phyloP scores from a whole-genome alignment of 345 rosid species.

The Odontarrhena argentea region DNA sequence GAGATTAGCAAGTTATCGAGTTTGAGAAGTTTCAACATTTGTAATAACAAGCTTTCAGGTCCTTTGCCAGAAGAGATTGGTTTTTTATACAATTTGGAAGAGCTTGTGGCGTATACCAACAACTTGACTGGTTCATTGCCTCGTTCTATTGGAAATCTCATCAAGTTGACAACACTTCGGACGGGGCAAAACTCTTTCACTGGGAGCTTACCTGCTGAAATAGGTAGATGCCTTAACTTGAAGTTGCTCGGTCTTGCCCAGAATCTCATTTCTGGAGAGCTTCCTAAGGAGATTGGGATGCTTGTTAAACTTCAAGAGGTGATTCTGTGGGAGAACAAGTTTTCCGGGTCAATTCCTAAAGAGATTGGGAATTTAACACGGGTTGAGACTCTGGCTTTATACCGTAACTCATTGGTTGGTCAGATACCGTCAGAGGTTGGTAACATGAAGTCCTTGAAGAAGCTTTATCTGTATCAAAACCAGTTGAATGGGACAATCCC shows the following conservation, averaged over 20 bases:
- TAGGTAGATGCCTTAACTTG: slow-evolving; percentile 68
- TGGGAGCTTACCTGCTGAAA: slow-evolving; percentile 72
- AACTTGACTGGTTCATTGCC: slow-evolving; percentile 83
- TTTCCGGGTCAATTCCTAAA: slow-evolving; percentile 64
- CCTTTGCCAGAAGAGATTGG: slow-evolving; percentile 74
- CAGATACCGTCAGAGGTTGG: slow-evolving; percentile 72
- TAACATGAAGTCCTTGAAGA: slow-evolving; percentile 61
- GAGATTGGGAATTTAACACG: slow-evolving; percentile 73
- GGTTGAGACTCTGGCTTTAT: slow-evolving; percentile 68
- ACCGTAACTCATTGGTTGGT: slow-evolving; percentile 71
- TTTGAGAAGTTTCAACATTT: slow-evolving; percentile 57
- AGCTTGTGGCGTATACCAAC: slow-evolving; percentile 77
- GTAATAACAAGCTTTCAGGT: slow-evolving; percentile 82
- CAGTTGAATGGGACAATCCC: slow-evolving; percentile 85
- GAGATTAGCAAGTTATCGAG: slow-evolving; percentile 52
- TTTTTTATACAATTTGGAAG: slow-evolving; percentile 57
- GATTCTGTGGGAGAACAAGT: slow-evolving; percentile 72
- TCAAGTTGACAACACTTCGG: slow-evolving; percentile 56
- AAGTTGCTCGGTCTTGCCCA: slow-evolving; percentile 84
- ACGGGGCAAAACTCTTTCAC: slow-evolving; percentile 82
- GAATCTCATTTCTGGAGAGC: slow-evolving; percentile 62
- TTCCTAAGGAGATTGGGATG: slow-evolving; percentile 83
- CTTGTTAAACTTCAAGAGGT: slow-evolving; percentile 61
- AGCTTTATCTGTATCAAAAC: slow-evolving; percentile 81
- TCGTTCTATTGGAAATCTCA: slow-evolving; percentile 72